Base-by-base conservation (phyloP, 139 green algal species). In the Deuterostichococcus epilithicus region DNA sequence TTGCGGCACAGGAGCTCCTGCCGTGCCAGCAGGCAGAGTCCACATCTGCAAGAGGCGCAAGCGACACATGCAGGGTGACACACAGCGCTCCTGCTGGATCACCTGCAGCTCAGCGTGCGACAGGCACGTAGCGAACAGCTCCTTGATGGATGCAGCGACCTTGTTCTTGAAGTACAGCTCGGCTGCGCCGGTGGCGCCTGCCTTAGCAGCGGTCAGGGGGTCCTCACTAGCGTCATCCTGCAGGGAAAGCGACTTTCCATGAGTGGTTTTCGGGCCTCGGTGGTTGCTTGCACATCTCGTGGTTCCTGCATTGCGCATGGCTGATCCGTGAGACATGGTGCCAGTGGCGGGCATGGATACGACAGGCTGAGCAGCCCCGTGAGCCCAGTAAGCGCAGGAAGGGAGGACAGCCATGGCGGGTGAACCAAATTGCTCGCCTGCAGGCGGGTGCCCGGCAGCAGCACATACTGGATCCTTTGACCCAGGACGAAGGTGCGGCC, bases 91-190 rank as follows among this genome's bases (percentile, higher is more conserved):
- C 42, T 73, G 45, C 33, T 66, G 60, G 28, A 72, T 32, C 20
- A 8, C 67, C 23, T 83, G 74, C 63, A 87, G 68, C 32, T 67
- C 38, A 3, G 68, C 3, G 3, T 80, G 76, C 20, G 45, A 39
- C 20, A 92, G 67, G 35, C 81, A 86, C 38, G 68, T 60, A 4
- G 81, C 67, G 33, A 92, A 83, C 30, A 92, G 44, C 78, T 92
- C 87, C 47, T 70, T 70, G 44, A 92, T 69, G 0, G 85, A 86
- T 5, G 68, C 73, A 74, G 81, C 70, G 76, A 93, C 70, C 78
- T 94, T 94, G 82, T 91, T 86, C 33, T 60, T 73, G 82, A 81
- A 96, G 84, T 95, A 96, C 34, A 96, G 83, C n/a, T 87, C 72
- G 82, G 80, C 8, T 37, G 69, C 30, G 74, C 45, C 71, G 4